These are phyloP conservation scores for Bromus sterilis DNA, from an alignment of 176 grass and related monocot species.

Conservation along the genomic window DNA sequence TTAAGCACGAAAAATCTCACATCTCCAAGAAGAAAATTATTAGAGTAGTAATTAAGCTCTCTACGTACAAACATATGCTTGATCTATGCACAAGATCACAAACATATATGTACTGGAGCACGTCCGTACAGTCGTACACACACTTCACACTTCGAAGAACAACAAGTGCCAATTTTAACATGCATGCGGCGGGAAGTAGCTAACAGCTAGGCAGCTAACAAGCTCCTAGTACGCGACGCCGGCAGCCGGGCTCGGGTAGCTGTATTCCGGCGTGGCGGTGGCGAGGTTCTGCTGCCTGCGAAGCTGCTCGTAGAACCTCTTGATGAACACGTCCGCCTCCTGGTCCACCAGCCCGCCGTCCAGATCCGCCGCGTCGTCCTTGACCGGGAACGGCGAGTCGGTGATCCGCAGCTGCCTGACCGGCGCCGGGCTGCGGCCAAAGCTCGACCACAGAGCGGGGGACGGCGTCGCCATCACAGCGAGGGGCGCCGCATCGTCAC, in stretches of 20 bases:
- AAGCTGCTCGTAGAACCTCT: slow-evolving; percentile 60
- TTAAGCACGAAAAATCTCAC: slow-evolving; percentile 14
- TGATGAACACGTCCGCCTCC: slow-evolving; percentile 73
- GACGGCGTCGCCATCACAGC: slow-evolving; percentile 31
- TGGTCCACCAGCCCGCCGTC: slow-evolving; percentile 21
- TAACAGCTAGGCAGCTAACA: not conserved
- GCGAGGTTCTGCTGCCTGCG: slow-evolving; percentile 48
- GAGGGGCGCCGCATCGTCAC: not conserved
- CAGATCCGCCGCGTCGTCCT: slow-evolving; percentile 28
- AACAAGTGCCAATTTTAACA: not conserved
- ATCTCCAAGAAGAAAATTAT: not conserved
- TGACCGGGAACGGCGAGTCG: slow-evolving; percentile 66
- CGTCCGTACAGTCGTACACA: no score
- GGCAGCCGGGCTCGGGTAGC: slow-evolving; percentile 7
- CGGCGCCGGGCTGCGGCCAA: slow-evolving; percentile 54
- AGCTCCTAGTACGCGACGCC: slow-evolving; percentile 31
- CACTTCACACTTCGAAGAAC: slow-evolving; percentile 5
- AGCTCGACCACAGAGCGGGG: slow-evolving; percentile 32
- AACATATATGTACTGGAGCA: not conserved
- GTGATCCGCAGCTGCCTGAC: slow-evolving; percentile 73
- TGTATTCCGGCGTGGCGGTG: slow-evolving; percentile 39
- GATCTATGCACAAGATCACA: slow-evolving; percentile 2
- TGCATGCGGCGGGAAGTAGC: not conserved
- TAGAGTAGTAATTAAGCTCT: not conserved
- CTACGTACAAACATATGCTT: slow-evolving; percentile 31